Evolutionary conservation across 1,139 yeast species (phyloP).

Genomic region (Sugiyamaella pinicola): DNA sequence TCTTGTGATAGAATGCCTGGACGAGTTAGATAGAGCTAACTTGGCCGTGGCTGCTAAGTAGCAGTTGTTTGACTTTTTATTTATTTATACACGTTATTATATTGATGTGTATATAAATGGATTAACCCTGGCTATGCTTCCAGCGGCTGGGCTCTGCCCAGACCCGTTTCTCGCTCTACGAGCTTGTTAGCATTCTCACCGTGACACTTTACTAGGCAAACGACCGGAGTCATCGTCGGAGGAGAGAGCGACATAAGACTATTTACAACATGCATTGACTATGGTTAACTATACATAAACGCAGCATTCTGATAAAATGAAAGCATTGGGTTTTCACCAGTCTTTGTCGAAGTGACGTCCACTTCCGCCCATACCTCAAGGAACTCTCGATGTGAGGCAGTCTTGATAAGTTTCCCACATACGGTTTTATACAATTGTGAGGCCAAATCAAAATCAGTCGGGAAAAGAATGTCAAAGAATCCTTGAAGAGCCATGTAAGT

Average conservation of each 20-base stretch:
- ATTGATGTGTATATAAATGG: neutral
- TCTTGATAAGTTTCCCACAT: slow-evolving; percentile 61
- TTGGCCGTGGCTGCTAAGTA: neutral
- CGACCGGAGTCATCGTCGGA: no score
- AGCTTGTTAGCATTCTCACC: no score
- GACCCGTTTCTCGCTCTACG: no score
- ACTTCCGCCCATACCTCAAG: slow-evolving; percentile 72
- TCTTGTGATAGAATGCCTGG: slow-evolving; percentile 67
- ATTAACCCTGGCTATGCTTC: no score
- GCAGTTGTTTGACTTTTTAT: neutral
- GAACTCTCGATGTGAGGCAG: slow-evolving; percentile 64
- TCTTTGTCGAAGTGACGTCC: slow-evolving; percentile 66
- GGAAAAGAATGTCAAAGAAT: slow-evolving; percentile 82
- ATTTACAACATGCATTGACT: no score
- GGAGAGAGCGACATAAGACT: no score
- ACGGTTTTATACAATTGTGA: slow-evolving; percentile 64
- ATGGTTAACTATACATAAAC: slow-evolving; percentile 54
- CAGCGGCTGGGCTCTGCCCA: no score
- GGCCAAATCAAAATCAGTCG: slow-evolving; percentile 72
- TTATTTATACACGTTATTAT: no score
- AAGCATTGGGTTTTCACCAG: slow-evolving; percentile 88
- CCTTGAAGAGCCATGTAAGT: slow-evolving; percentile 85
- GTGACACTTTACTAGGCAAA: no score
- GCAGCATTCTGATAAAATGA: slow-evolving; percentile 78
- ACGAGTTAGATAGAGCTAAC: slow-evolving; percentile 51